phyloP scores from a whole-genome alignment of 2,329 filamentous ascomycete species.

The Pyrenophora graminea region DNA sequence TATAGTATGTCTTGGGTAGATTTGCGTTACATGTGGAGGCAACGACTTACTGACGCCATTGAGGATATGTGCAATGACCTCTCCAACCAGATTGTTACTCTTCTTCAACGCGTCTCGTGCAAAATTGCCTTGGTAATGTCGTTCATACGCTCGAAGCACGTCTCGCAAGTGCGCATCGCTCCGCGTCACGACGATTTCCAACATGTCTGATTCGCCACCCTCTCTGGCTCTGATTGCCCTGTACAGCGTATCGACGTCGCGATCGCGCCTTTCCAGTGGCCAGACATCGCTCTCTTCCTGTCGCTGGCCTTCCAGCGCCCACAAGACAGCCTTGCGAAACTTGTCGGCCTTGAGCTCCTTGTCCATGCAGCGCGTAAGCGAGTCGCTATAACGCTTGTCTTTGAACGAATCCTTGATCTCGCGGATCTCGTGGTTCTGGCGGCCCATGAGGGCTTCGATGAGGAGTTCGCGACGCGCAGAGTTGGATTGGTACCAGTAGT shows the following conservation, averaged over 20 bases:
- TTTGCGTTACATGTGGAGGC: no score
- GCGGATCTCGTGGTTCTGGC: conserved; percentile 82
- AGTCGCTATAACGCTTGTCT: conserved; percentile 89
- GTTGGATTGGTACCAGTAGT: conserved; percentile 94
- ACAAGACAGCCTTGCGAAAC: conserved; percentile 84
- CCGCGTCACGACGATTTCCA: conserved; percentile 77
- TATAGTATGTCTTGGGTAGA: neutral
- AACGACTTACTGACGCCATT: conserved; percentile 71
- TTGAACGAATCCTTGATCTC: conserved; percentile 86
- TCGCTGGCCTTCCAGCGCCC: conserved; percentile 78
- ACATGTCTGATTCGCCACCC: conserved; percentile 86
- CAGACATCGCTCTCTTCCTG: conserved; percentile 76
- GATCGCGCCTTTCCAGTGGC: conserved; percentile 59
- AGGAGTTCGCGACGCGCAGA: conserved; percentile 83
- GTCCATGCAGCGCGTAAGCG: conserved; percentile 81
- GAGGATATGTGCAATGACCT: conserved; percentile 90
- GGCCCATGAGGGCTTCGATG: conserved; percentile 90
- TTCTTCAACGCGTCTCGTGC: conserved; percentile 84
- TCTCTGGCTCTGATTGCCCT: conserved; percentile 70
- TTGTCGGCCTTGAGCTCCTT: conserved; percentile 94
- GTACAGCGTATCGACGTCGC: conserved; percentile 75
- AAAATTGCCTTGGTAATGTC: conserved; percentile 76
- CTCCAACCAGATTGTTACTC: conserved; percentile 89
- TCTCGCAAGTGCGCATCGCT: conserved; percentile 83
- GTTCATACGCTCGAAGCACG: conserved; percentile 76